Evolutionary conservation across 1,284 basidiomycete genomes (phyloP).

Genomic region (Naganishia sp.): DNA sequence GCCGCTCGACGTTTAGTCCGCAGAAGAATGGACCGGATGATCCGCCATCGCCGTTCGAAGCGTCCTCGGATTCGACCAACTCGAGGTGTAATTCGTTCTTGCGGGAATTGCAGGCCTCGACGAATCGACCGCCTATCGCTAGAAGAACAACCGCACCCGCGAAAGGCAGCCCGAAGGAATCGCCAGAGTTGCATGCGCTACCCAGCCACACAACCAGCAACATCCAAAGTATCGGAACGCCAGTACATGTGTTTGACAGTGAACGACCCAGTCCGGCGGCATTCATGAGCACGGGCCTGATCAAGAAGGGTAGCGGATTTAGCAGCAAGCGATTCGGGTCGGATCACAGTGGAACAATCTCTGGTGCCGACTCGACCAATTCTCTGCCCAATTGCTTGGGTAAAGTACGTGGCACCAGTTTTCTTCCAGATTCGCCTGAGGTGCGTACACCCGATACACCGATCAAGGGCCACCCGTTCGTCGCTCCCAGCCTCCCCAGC

Average conservation of each 20-base stretch:
- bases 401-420: not conserved
- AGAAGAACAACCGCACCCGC: constrained; percentile 28
- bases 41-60: constrained; percentile 23
- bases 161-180: constrained; percentile 6
- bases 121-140: constrained; percentile 25
- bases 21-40: constrained; percentile 21
- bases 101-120: constrained; percentile 21
- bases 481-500: not conserved
- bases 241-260: constrained; percentile 40
- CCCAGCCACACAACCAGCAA: constrained; percentile 4
- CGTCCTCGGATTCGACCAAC: constrained; percentile 22
- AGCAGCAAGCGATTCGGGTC: constrained; percentile 14
- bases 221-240: constrained; percentile 21
- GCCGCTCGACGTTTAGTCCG: constrained; percentile 17
- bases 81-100: constrained; percentile 24
- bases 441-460: constrained; percentile 31
- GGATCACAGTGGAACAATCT: constrained; percentile 1
- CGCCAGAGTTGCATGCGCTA: constrained; percentile 8
- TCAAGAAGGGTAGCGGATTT: constrained; percentile 48
- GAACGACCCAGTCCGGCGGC: constrained; percentile 51
- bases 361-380: constrained; percentile 5
- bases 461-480: constrained; percentile 17
- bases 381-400: constrained; percentile 20
- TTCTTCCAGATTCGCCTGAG: constrained; percentile 13
- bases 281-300: constrained; percentile 50